Conservation (phyloP, 2,329 filamentous ascomycete species). For the Endothia cerciana region DNA sequence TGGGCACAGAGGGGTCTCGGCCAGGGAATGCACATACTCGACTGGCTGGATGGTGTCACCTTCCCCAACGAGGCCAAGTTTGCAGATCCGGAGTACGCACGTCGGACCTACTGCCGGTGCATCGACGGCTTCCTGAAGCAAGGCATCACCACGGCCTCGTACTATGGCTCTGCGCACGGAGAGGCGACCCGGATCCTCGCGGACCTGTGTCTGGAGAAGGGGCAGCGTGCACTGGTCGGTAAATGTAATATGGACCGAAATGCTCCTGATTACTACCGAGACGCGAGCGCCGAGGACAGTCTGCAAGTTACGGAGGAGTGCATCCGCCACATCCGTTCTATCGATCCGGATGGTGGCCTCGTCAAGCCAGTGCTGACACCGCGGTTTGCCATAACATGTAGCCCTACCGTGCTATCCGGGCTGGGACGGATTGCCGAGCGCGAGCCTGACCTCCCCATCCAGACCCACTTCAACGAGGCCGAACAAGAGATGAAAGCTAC, state of each 20-base stretch:
- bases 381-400: slow-evolving; percentile 65
- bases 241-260: slow-evolving; percentile 67
- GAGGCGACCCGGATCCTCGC: slow-evolving; percentile 61
- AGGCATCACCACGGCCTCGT: slow-evolving; percentile 64
- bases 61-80: slow-evolving; percentile 69
- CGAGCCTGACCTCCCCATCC: slow-evolving; percentile 58
- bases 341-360: slow-evolving; percentile 49
- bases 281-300: slow-evolving; percentile 50
- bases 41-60: slow-evolving; percentile 68
- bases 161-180: slow-evolving; percentile 61
- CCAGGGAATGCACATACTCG: slow-evolving; percentile 57
- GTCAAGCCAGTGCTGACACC: slow-evolving; percentile 59
- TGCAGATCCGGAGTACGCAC: slow-evolving; percentile 55
- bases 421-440: slow-evolving; percentile 56
- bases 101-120: slow-evolving; percentile 52
- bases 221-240: slow-evolving; percentile 63
- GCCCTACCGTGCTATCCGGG: slow-evolving; percentile 54
- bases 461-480: slow-evolving; percentile 71
- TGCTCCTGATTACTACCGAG: slow-evolving; percentile 57
- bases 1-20: slow-evolving; percentile 54
- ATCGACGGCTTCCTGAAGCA: slow-evolving; percentile 64
- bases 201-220: slow-evolving; percentile 53
- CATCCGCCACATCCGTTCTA: slow-evolving; percentile 49
- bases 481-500: slow-evolving; percentile 63
- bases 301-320: slow-evolving; percentile 53